Evolutionary conservation across 768 basidiomycete species (phyloP), one percentile per base, ranked within the genome.

Genomic region (Chiua virens): DNA sequence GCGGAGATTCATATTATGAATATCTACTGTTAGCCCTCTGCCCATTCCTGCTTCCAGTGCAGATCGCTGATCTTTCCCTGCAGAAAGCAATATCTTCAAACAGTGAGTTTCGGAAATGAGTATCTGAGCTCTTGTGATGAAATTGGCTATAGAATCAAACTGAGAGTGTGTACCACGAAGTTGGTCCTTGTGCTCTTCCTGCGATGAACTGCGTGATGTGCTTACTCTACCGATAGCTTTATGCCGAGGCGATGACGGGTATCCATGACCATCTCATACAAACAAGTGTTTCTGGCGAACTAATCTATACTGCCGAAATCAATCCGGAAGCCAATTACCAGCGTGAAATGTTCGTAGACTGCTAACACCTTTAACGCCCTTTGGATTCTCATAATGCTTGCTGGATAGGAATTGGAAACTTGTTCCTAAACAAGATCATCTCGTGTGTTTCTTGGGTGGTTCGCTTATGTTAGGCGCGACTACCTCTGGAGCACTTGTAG

Each of bases 1-100:
- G 93, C 38, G 95, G 87, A 27, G 95, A 98, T 67, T 93, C 91
- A 3, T 98, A 86, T 71, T 98, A 97, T 64, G 95, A 96, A 67
- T 93, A 95, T 63, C 70, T 93, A 15, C 63, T 94, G 87, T 89
- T 54, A 72, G 81, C 68, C 10, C 34, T 30, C 21, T 43, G 20
- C 17, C 10, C 42, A 22, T 14, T 45, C 43, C 38, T 15, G 27
- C 45, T 17, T 8, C 22, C 18, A 23, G 8, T 18, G 20, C 39
- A 20, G 35, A 23, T 49, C 5, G 27, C 39, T 64, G 21, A 59
- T 44, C 45, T 38, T 49, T 11, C 0, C 39, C 22, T 18, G 9
- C 42, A 68, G 69, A 34, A 68, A 68, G 54, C 67, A 68, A n/a
- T 68, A 63, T 37, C 48, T 68, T 18, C 67, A 69, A 47, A 69